Evolutionary conservation across 2,329 filamentous ascomycete species (phyloP).

Genomic region (Aquanectria penicillioides): DNA sequence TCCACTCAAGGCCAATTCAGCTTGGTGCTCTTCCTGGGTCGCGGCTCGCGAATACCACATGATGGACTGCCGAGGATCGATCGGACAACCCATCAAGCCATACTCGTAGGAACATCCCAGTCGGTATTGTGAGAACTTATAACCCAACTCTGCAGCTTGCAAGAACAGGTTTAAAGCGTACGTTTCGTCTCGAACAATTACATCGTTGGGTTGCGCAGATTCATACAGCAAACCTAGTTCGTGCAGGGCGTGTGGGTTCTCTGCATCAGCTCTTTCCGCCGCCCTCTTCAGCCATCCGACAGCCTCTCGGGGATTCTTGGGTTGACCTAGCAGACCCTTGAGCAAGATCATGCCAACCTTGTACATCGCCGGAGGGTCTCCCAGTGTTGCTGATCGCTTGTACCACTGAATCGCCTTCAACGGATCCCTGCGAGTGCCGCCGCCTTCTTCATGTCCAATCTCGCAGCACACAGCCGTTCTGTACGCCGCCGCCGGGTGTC

Average conservation of each 20-base stretch:
- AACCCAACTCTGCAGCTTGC: conserved; percentile 87
- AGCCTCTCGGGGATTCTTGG: conserved; percentile 83
- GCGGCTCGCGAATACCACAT: conserved; percentile 94
- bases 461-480: conserved; percentile 97
- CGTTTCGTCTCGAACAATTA: conserved; percentile 80
- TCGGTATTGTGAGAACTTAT: conserved; percentile 94
- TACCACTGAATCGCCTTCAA: conserved; percentile 99
- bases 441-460: conserved; percentile 92
- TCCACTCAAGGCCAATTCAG: conserved; percentile 84
- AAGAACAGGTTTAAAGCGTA: conserved; percentile 86
- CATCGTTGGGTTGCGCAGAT: conserved; percentile 72
- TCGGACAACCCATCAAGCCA: conserved; percentile 81
- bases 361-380: conserved; percentile 95
- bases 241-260: conserved; percentile 95
- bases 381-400: conserved; percentile 87
- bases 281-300: conserved; percentile 93
- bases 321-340: conserved; percentile 92
- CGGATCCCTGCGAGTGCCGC: conserved; percentile 89
- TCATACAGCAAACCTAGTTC: conserved; percentile 79
- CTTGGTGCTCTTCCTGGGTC: conserved; percentile 92
- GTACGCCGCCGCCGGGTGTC: conserved; percentile 88
- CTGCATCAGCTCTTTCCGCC: conserved; percentile 84
- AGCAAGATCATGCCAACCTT: conserved; percentile 97
- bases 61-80: conserved; percentile 87
- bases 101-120: conserved; percentile 92